Conservation (phyloP, 352 stramenopile genomes). For the Paralagenidium karlingii region DNA sequence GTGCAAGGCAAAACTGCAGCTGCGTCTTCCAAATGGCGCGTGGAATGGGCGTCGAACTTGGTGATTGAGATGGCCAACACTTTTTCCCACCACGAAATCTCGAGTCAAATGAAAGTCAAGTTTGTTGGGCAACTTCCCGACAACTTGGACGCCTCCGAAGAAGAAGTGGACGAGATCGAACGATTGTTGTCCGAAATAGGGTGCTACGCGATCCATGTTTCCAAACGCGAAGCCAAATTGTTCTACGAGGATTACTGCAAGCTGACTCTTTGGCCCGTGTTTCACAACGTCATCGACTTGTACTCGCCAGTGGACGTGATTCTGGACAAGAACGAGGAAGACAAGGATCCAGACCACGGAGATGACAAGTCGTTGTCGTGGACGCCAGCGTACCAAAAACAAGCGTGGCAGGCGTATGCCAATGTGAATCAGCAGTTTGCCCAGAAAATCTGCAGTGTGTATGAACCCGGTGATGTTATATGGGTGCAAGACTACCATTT, state of each 20-base stretch:
- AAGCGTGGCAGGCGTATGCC: constrained; percentile 88
- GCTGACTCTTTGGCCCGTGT: constrained; percentile 92
- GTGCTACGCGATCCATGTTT: too few species aligned
- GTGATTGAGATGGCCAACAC: constrained; percentile 66
- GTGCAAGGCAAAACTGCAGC: too few species aligned
- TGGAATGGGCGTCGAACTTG: constrained; percentile 60
- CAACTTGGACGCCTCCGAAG: too few species aligned
- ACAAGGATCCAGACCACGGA: constrained; percentile 8
- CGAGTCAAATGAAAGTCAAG: constrained; percentile 45
- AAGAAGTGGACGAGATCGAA: too few species aligned
- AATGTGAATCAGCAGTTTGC: constrained; percentile 93
- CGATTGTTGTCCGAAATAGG: too few species aligned
- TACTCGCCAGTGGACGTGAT: constrained; percentile 69
- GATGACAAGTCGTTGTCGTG: constrained; percentile 8
- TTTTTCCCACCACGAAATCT: constrained; percentile 62
- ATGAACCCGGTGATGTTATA: constrained; percentile 76
- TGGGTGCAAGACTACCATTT: constrained; percentile 99
- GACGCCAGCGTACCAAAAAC: constrained; percentile 52
- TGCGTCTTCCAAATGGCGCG: constrained; percentile 16
- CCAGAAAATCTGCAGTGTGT: constrained; percentile 7
- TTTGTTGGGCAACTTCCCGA: constrained; percentile 69
- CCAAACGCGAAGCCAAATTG: too few species aligned
- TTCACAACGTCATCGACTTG: constrained; percentile 94
- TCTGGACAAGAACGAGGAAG: constrained; percentile 9
- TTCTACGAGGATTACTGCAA: constrained; percentile 95